These are phyloP conservation scores for Rauvolfia tetraphylla DNA, from an alignment of 257 asterid species.

Conservation along the genomic window DNA sequence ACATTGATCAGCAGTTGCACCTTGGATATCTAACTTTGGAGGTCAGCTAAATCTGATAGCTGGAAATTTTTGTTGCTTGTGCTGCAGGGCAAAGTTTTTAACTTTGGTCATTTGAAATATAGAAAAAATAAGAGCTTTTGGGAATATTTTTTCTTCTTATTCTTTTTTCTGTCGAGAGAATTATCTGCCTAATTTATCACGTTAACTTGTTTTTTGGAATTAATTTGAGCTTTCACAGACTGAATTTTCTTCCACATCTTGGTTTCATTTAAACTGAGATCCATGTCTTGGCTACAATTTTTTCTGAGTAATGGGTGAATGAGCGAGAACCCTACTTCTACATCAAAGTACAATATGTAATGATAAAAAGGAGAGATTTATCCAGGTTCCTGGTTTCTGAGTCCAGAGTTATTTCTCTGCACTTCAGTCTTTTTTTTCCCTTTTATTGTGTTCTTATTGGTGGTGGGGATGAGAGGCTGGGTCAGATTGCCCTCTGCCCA, in stretches of 20 bases:
- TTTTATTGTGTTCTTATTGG: background rate
- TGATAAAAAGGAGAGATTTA: background rate
- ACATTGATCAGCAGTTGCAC: background rate
- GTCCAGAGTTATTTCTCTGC: background rate
- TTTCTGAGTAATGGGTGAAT: background rate
- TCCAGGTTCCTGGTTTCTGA: background rate
- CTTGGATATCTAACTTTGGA: background rate
- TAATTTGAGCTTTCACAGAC: background rate
- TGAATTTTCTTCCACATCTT: background rate
- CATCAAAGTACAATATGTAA: too few species aligned
- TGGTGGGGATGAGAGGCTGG: background rate
- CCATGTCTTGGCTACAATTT: background rate
- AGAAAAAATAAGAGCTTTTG: background rate
- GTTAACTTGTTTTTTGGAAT: slow-evolving; percentile 3
- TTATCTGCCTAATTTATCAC: background rate
- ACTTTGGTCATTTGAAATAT: background rate
- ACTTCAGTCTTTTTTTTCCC: background rate
- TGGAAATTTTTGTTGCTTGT: background rate
- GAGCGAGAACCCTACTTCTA: background rate
- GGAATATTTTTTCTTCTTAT: background rate
- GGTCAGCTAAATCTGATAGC: background rate
- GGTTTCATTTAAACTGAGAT: background rate
- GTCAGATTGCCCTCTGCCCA: background rate
- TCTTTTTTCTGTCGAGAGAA: background rate
- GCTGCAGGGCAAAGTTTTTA: background rate